A percentile compares a stretch with the other conserved stretches of the same genome.
Evolutionary conservation across 495 filamentous ascomycete species (phyloP).

Genomic region (Bacidia rubella): DNA sequence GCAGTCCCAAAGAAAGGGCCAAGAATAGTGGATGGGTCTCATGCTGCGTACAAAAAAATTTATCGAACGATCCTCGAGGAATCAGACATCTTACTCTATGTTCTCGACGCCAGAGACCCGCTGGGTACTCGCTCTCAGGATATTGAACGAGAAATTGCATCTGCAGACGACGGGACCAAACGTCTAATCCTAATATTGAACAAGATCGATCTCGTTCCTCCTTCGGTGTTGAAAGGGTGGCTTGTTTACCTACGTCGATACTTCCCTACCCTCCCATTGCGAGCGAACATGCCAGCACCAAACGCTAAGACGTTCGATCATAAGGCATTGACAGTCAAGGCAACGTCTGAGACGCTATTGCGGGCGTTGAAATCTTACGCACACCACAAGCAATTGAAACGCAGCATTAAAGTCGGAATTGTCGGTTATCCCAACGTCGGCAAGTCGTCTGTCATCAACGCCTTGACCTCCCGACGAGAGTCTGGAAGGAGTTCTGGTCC

Average conservation of each 20-base stretch:
- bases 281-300: constrained; percentile 66
- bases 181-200: constrained; percentile 87
- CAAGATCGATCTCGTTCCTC: constrained; percentile 90
- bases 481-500: constrained; percentile 31
- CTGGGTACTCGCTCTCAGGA: constrained; percentile 83
- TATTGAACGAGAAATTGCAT: constrained; percentile 80
- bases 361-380: constrained; percentile 83
- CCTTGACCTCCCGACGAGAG: constrained; percentile 65
- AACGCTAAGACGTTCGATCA: constrained; percentile 91
- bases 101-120: constrained; percentile 87
- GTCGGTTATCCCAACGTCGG: constrained; percentile 97
- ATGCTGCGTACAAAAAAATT: constrained; percentile 82
- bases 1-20: constrained; percentile 23
- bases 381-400: constrained; percentile 69
- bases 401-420: constrained; percentile 80
- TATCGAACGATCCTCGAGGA: constrained; percentile 89
- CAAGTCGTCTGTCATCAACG: constrained; percentile 95
- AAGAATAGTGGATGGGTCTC: constrained; percentile 47
- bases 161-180: constrained; percentile 68
- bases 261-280: constrained; percentile 86
- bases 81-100: constrained; percentile 86
- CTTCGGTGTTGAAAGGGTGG: constrained; percentile 69
- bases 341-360: constrained; percentile 77
- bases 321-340: constrained; percentile 73
- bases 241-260: constrained; percentile 71